Evolutionary conservation across 2,329 filamentous ascomycete species (phyloP), one percentile per base, ranked within the genome.

Genomic region (Myriosclerotinia duriaeana): DNA sequence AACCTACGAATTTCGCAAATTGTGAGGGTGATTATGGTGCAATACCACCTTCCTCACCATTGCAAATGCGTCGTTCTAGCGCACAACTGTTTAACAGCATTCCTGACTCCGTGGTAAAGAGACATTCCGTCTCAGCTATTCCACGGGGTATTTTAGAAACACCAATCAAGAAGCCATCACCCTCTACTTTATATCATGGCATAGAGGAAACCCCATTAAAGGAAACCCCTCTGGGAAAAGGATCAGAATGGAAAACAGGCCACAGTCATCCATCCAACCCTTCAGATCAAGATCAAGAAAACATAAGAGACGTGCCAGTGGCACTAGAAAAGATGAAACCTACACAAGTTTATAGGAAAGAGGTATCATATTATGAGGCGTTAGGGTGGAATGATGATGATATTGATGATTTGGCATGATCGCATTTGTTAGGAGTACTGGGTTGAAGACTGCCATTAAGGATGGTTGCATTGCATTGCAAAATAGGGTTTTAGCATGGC

Each of bases 341-440:
- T 26, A 64, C 55, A 38, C 53, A 56, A 53, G 14, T 53, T 17
- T 30, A 61, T 55, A 42, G 50, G 69, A 68, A 46, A 72, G 73
- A 42, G 66, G 73, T 14, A 75, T 72, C 48, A 76, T 79, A 48
- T 46, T 79, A 78, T 68, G 72, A 76, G 64, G 65, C 69, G 9
- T 70, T 79, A 38, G 77, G 77, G 61, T 79, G 77, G 77, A 75
- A 77, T 71, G 75, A 76, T 65, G 70, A 76, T 71, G 76, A 77
- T 59, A 65, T 73, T 70, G 72, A 75, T 70, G 74, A 74, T 56
- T 66, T 75, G 54, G 67, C 69, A 71, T 73, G 30, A 68, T 70
- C 67, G 38, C 30, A 53, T 62, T 63, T 69, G 40, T 14, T n/a
- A 56, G 70, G 69, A 69, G 70, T 71, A 67, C 44, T 40, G 15